phyloP scores from a whole-genome alignment of 768 basidiomycete species.

The Leucosporidium yakuticum region DNA sequence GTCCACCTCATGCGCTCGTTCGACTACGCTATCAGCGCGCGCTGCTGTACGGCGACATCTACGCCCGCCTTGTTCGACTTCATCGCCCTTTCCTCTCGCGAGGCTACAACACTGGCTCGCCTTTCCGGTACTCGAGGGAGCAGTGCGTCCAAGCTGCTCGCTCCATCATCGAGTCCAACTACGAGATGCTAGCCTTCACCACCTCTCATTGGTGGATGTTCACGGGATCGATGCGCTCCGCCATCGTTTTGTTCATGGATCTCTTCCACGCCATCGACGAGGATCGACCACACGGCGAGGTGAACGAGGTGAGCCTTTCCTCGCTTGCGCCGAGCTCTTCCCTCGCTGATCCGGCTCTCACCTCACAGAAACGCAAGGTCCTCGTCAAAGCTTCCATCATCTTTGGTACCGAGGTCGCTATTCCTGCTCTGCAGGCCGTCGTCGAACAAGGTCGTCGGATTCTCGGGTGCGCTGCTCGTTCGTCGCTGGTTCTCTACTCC shows the following conservation, averaged over 20 bases:
- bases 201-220: slow-evolving; percentile 28
- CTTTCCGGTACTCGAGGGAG: slow-evolving; percentile 20
- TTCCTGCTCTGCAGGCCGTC: slow-evolving; percentile 28
- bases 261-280: slow-evolving; percentile 34
- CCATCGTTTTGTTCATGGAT: slow-evolving; percentile 32
- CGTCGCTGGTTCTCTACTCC: background rate
- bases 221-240: slow-evolving; percentile 23
- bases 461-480: slow-evolving; percentile 9
- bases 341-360: background rate
- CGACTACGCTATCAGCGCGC: slow-evolving; percentile 21
- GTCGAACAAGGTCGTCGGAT: slow-evolving; percentile 33
- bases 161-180: slow-evolving; percentile 27
- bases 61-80: slow-evolving; percentile 32
- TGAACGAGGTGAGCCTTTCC: slow-evolving; percentile 20
- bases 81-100: slow-evolving; percentile 33
- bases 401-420: slow-evolving; percentile 20
- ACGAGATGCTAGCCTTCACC: slow-evolving; percentile 18
- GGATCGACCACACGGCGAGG: slow-evolving; percentile 14
- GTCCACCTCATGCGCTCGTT: background rate
- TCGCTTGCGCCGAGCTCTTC: no score
- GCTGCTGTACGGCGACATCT: slow-evolving; percentile 23
- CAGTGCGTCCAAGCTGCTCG: slow-evolving; percentile 26
- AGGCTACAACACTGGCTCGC: slow-evolving; percentile 24
- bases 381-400: slow-evolving; percentile 20
- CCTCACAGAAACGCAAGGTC: slow-evolving; percentile 17